Evolutionary conservation across 2,329 filamentous ascomycete species (phyloP).

Genomic region (Escovopsis weberi): DNA sequence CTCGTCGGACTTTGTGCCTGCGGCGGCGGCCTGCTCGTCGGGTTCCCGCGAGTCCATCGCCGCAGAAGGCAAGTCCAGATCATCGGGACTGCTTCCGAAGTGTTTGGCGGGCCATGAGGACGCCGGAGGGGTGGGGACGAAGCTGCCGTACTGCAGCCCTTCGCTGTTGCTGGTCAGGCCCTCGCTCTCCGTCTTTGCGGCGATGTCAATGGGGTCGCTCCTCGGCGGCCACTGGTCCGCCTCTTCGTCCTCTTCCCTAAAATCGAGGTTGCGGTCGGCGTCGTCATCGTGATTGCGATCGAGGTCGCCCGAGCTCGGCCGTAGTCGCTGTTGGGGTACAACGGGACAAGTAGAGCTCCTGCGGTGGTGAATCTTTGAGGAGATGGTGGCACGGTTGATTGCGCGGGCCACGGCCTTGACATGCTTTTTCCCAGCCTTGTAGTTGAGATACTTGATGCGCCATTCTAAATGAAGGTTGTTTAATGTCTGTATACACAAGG

Average conservation of each 20-base stretch:
- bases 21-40: constrained; percentile 7
- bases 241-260: neutral
- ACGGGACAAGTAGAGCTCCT: constrained; percentile 17
- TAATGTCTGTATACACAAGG: neutral
- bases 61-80: constrained; percentile 40
- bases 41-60: constrained; percentile 26
- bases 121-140: constrained; percentile 27
- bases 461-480: constrained; percentile 44
- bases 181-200: constrained; percentile 21
- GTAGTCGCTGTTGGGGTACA: neutral
- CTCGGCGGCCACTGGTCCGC: neutral
- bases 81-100: constrained; percentile 10
- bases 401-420: constrained; percentile 70
- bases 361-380: constrained; percentile 25
- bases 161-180: constrained; percentile 24
- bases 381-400: constrained; percentile 45
- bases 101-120: constrained; percentile 11
- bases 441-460: constrained; percentile 86
- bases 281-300: constrained; percentile 1
- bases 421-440: constrained; percentile 91
- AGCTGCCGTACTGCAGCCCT: constrained; percentile 38
- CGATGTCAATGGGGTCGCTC: neutral
- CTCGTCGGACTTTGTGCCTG: constrained; percentile 5
- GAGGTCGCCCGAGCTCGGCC: neutral
- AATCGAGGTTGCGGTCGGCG: neutral